Evolutionary conservation across 192 early-diverging fungal genomes (phyloP), one percentile per base, ranked within the genome.

Genomic region (Lobosporangium transversale): DNA sequence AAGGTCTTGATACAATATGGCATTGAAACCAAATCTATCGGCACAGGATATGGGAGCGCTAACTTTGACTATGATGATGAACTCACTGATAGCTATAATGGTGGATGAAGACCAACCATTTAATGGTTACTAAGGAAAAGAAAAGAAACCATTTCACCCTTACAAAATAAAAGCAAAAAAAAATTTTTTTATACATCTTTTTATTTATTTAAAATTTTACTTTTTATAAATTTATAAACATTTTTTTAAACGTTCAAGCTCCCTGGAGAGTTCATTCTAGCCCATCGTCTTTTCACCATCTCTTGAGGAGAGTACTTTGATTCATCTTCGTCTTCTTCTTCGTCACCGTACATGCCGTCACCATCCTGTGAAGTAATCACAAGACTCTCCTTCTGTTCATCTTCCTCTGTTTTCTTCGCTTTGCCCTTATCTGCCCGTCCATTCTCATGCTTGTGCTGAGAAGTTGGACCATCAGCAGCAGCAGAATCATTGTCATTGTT

Each of bases 261-360:
- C n/a, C n/a, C n/a, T 21, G 56, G 17, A 18, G 42, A 2, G 31
- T 43, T 54, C 7, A 68, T 24, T 29, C 32, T 31, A 1, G 71
- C 63, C 71, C 71, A 75, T 20, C 52, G 56, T 29, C 71, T 55
- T 57, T 44, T 50, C 1, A 75, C 71, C 71, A 56, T 75, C 63
- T 75, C 71, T 32, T 75, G 63, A 8, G 71, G 71, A 1, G 71
- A 61, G 12, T 56, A 61, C 23, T 61, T 60, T 20, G 31, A 21
- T 26, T 70, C 62, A 3, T 74, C 62, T 6, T 65, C 62, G 1
- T 75, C 71, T 7, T 59, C 40, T 9, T 42, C 61, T 10, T 50
- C 56, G 35, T 51, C 43, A 29, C 35, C 40, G 2, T 50, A 12
- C 3, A 18, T 51, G 31, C n/a, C 24, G n/a, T 54, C 30, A 2